A percentile compares a stretch with the other conserved stretches of the same genome.
phyloP scores from a whole-genome alignment of 169 alveolate genomes.

The Plasmodium malariae region DNA sequence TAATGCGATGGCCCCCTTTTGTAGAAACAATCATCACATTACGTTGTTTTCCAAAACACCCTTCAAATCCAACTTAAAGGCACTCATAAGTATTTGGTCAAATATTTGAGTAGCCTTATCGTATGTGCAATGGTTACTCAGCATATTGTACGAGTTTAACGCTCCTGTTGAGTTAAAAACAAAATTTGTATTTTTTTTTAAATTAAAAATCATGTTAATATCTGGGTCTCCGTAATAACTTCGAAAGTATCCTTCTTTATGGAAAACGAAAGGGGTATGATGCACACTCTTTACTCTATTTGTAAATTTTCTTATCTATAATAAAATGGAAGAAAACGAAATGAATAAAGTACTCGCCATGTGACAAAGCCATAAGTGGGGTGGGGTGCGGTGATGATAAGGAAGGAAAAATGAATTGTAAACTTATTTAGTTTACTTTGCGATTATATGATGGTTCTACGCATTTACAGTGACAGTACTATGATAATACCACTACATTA shows the following conservation, averaged over 20 bases:
- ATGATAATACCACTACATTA: no score
- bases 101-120: slow-evolving; percentile 76
- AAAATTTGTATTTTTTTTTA: slow-evolving; percentile 83
- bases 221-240: slow-evolving; percentile 90
- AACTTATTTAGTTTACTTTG: no score
- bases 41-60: slow-evolving; percentile 20
- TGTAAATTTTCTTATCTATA: slow-evolving; percentile 82
- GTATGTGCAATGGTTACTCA: slow-evolving; percentile 60
- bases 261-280: slow-evolving; percentile 89
- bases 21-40: no score
- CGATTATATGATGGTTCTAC: no score
- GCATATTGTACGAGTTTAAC: slow-evolving; percentile 74
- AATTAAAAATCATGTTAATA: slow-evolving; percentile 81
- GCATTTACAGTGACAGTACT: no score
- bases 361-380: slow-evolving; percentile 88
- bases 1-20: no score
- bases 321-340: not conserved
- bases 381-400: no score
- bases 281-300: slow-evolving; percentile 85
- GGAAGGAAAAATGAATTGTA: no score
- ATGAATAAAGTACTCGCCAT: not conserved
- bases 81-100: slow-evolving; percentile 68
- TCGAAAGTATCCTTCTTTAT: slow-evolving; percentile 84
- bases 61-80: slow-evolving; percentile 62
- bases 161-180: slow-evolving; percentile 87